Conservation (phyloP, 2,329 filamentous ascomycete genomes). For the Cercospora sp. region DNA sequence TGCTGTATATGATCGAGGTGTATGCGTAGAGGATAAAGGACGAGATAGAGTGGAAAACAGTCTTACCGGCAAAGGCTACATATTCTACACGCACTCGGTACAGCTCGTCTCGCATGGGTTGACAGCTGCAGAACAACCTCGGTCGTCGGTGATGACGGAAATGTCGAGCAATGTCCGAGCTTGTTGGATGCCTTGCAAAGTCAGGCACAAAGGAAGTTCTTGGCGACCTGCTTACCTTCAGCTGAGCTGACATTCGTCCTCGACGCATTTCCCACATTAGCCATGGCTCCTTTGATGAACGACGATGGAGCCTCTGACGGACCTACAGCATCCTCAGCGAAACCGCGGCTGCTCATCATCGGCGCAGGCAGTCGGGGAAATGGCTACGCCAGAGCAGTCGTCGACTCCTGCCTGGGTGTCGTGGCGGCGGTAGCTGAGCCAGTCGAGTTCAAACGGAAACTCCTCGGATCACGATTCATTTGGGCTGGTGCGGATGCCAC, state of each 20-base stretch:
- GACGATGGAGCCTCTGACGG: constrained; percentile 8
- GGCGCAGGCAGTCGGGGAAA: constrained; percentile 79
- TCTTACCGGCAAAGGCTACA: constrained; percentile 11
- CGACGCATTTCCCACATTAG: not conserved
- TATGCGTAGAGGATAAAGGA: not conserved
- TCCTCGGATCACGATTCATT: constrained; percentile 71
- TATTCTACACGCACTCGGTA: constrained; percentile 6
- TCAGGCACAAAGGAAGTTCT: not conserved
- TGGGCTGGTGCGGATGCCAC: constrained; percentile 58
- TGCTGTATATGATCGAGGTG: not conserved
- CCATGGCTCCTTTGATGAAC: constrained; percentile 27
- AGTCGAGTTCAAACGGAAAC: constrained; percentile 69
- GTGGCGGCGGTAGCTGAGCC: constrained; percentile 83
- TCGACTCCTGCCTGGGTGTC: constrained; percentile 63
- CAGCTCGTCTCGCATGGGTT: constrained; percentile 3
- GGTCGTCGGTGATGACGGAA: constrained; percentile 5
- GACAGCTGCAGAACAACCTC: constrained; percentile 8
- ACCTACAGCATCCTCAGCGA: not conserved
- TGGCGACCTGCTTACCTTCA: not conserved
- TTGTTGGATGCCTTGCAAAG: not conserved
- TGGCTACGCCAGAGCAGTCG: constrained; percentile 69
- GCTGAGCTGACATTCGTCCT: constrained; percentile 5
- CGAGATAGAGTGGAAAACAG: not conserved
- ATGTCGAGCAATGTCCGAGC: not conserved
- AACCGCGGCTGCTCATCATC: constrained; percentile 68